Evolutionary conservation across 2,329 filamentous ascomycete species (phyloP), one percentile per base, ranked within the genome.

Genomic region (Nothomitra cinnamomea): DNA sequence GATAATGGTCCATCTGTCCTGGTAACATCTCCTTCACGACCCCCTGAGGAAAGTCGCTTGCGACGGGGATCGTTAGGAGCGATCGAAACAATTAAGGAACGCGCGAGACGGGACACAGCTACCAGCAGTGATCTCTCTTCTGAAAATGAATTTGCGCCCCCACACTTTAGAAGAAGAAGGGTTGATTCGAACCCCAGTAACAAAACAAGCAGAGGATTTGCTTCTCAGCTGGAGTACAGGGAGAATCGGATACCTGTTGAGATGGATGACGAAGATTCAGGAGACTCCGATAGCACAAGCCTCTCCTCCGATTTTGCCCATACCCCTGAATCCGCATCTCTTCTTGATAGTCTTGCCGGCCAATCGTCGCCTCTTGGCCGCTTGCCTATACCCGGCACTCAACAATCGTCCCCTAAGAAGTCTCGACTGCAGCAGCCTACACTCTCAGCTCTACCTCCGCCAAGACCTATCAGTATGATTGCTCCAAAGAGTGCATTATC

Each of bases 121-220:
- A 89, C 85, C 1, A 87, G 84, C 66, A 88, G 84, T 61, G 85
- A 90, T 59, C 79, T 90, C 60, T 89, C 85, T 0, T 89, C 85
- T 0, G 85, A 90, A 57, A 88, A 87, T 60, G 85, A 90, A 61
- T 75, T 85, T 47, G 84, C 87, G 59, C 74, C 79, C 0, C 76
- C 45, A 19, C 45, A 49, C 15, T 35, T 35, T 32, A 13, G 15
- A 7, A 49, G 45, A 10, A 49, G 45, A 15, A 49, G 45, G 32
- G 25, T 35, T 2, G 32, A 49, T 49, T 49, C 45, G 2, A 52
- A 52, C 36, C 50, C 50, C 2, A 36, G 25, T 19, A 22, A 13
- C 36, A 58, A 24, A 43, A 64, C 13, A 60, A 61, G 53, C 58
- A 61, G 45, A 62, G 15, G 8, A 32, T 49, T 35, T 49, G 45